Percentiles rank a stretch among this genome's conserved stretches.
These are phyloP conservation scores for Pythium aristosporum DNA, from an alignment of 352 stramenopile genomes.

Conservation along the genomic window DNA sequence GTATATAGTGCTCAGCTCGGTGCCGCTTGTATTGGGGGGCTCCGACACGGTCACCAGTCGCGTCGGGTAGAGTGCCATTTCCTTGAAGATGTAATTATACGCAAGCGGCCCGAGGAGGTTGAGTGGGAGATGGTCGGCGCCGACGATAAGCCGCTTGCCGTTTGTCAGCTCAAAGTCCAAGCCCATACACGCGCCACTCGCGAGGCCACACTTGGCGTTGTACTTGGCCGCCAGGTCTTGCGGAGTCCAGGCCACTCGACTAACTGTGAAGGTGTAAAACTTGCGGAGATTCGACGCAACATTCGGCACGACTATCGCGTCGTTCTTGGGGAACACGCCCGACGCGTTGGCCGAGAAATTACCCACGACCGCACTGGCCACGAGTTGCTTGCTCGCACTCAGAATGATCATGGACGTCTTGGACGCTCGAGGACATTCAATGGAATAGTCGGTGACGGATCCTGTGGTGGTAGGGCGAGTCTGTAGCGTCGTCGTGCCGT, in stretches of 20 bases:
- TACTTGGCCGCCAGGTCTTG: conserved; percentile 1
- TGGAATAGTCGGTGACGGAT: not conserved
- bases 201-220: not conserved
- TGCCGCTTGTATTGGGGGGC: not conserved
- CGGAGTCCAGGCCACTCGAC: not conserved
- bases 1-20: not conserved
- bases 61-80: not conserved
- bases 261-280: not conserved
- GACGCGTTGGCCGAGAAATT: not conserved
- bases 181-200: not conserved
- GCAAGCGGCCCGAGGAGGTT: not conserved
- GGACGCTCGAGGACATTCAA: not conserved
- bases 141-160: not conserved
- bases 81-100: not conserved
- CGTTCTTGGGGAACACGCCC: not conserved
- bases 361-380: not conserved
- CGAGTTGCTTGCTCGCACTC: not conserved
- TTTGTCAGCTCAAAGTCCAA: not conserved
- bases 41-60: not conserved
- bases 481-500: not conserved
- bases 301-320: too few species aligned
- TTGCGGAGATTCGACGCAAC: conserved; percentile 1
- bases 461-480: not conserved
- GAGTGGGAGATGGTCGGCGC: not conserved
- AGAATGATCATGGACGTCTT: not conserved